Evolutionary conservation across 1,284 basidiomycete species (phyloP), one percentile per base, ranked within the genome.

Genomic region (Gomphus bonarii): DNA sequence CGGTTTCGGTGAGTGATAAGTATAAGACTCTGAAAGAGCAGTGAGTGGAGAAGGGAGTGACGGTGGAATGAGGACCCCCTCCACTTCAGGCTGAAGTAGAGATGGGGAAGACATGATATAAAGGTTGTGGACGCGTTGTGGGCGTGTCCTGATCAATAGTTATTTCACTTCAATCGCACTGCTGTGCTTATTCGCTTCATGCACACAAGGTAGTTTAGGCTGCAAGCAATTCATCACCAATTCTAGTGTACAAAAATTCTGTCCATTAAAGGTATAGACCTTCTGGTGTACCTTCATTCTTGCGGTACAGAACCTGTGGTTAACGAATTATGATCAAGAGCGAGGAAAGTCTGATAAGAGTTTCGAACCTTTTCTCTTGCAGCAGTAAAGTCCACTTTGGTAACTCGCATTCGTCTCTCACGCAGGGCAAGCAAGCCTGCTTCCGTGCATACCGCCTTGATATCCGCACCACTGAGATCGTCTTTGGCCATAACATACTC

Each of bases 401-500:
- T 97, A 12, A 99, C 95, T 61, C 92, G 79, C 95, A 99, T 99
- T 58, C 97, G 79, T 60, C 97, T 80, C 72, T 99, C 97, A 63
- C 97, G 79, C 62, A 99, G 75, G 4, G 97, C 97, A 53, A 98
- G 76, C 56, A 99, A 71, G 65, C 97, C 97, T 18, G 97, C 97
- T 70, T 99, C 97, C 3, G 97, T 94, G 69, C 91, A 95, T 16
- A 95, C 90, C 3, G 94, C 95, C 75, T 98, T 98, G 79, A 99
- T 98, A 68, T 99, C 97, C 5, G 95, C 95, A 58, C 95, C 95
- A 10, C 91, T 95, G 16, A 97, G 74, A 66, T 99, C 95, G 66
- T 99, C 97, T 73, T 99, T 99, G 59, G 90, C 87, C 73, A 89
- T 91, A 58, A 99, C 85, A 66, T 93, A 93, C 73, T 98, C 95